Evolutionary conservation across 176 grass and related monocot species (phyloP).

Genomic region (Raddia guianensis): DNA sequence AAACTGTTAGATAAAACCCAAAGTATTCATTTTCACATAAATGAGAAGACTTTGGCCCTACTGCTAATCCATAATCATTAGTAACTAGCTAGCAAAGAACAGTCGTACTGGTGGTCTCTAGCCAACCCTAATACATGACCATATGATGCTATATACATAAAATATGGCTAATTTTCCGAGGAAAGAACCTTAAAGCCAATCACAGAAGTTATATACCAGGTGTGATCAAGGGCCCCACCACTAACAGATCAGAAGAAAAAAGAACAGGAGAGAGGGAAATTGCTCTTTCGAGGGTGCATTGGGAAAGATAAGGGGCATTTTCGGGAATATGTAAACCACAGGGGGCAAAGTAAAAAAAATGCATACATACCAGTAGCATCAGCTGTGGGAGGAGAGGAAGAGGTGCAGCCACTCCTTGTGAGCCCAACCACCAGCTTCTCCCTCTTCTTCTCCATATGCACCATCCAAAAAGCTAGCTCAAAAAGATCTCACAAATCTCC

Average conservation of each 20-base stretch:
- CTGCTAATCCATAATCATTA: background rate
- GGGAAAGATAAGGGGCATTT: conserved; percentile 55
- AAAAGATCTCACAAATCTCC: conserved; percentile 33
- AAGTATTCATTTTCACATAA: background rate
- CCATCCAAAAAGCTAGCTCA: conserved; percentile 34
- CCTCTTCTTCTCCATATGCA: conserved; percentile 50
- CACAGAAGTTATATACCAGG: conserved; percentile 5
- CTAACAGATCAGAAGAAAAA: conserved; percentile 12
- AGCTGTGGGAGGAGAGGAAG: background rate
- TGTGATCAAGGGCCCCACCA: conserved; percentile 8
- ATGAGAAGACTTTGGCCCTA: background rate
- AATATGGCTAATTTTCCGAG: conserved; percentile 10
- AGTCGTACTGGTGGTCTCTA: background rate
- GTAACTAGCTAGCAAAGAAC: background rate
- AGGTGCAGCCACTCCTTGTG: conserved; percentile 40
- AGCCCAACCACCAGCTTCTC: conserved; percentile 40
- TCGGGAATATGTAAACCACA: conserved; percentile 35
- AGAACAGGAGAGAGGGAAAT: conserved; percentile 4
- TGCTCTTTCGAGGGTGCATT: conserved; percentile 24
- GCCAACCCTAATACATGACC: background rate
- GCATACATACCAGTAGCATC: conserved; percentile 10
- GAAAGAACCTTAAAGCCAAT: conserved; percentile 50
- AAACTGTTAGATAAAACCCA: background rate
- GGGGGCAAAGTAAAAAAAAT: background rate
- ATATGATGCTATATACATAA: background rate